phyloP scores from a whole-genome alignment of 1,284 basidiomycete species.

The Boletus sp. region DNA sequence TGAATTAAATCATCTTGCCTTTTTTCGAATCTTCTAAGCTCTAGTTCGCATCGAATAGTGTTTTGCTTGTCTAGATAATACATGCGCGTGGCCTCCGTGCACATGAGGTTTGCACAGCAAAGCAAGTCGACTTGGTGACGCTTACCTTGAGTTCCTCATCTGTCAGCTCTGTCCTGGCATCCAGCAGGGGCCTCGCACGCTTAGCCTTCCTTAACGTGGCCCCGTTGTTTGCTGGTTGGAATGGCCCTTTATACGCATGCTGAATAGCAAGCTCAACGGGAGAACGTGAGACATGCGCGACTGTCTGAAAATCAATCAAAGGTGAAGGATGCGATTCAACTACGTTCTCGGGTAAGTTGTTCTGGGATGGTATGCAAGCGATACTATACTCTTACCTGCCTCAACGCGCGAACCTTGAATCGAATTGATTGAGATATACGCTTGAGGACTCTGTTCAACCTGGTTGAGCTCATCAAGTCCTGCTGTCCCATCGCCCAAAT shows the following conservation, averaged over 20 bases:
- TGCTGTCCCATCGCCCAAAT: slow-evolving; percentile 12
- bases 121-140: neutral
- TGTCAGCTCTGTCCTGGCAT: slow-evolving; percentile 68
- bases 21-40: slow-evolving; percentile 54
- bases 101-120: slow-evolving; percentile 3
- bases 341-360: slow-evolving; percentile 3
- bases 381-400: slow-evolving; percentile 11
- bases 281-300: slow-evolving; percentile 30
- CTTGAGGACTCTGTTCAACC: neutral
- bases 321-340: slow-evolving; percentile 17
- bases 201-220: slow-evolving; percentile 36
- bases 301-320: slow-evolving; percentile 11
- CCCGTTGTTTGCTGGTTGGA: slow-evolving; percentile 20
- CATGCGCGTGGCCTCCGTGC: slow-evolving; percentile 52
- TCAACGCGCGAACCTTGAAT: slow-evolving; percentile 1
- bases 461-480: slow-evolving; percentile 1
- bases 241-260: neutral
- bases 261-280: slow-evolving; percentile 1
- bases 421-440: neutral
- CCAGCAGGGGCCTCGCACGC: slow-evolving; percentile 47
- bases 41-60: slow-evolving; percentile 46
- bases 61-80: slow-evolving; percentile 65
- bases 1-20: slow-evolving; percentile 51
- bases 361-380: neutral
- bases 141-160: slow-evolving; percentile 72